Conservation (phyloP, 2,329 filamentous ascomycete genomes). For the Stemphylium lycopersici region DNA sequence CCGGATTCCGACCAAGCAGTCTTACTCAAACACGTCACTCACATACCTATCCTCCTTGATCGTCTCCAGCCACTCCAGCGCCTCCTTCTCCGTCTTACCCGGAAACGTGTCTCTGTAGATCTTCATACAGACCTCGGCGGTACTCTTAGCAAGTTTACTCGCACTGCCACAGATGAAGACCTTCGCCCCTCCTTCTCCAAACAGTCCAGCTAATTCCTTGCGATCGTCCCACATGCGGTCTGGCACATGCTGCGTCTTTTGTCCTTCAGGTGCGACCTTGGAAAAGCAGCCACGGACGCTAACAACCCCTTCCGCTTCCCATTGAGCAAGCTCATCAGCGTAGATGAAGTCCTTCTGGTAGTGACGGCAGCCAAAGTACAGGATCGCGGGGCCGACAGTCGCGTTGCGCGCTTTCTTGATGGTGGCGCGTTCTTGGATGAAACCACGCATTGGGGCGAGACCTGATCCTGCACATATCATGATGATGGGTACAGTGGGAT, state of each 20-base stretch:
- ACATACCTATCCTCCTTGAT: slow-evolving; percentile 12
- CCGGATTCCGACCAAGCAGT: neutral
- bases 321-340: slow-evolving; percentile 57
- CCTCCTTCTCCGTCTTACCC: slow-evolving; percentile 9
- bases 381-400: slow-evolving; percentile 62
- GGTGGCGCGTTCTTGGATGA: slow-evolving; percentile 40
- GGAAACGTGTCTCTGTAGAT: slow-evolving; percentile 14
- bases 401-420: slow-evolving; percentile 21
- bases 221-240: slow-evolving; percentile 56
- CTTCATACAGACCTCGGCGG: slow-evolving; percentile 37
- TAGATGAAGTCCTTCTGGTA: slow-evolving; percentile 65
- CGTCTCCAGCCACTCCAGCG: slow-evolving; percentile 2
- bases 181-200: slow-evolving; percentile 54
- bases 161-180: slow-evolving; percentile 68
- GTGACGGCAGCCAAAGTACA: slow-evolving; percentile 67
- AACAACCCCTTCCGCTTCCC: slow-evolving; percentile 12
- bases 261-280: slow-evolving; percentile 71
- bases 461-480: slow-evolving; percentile 48
- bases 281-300: slow-evolving; percentile 48
- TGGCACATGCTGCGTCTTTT: slow-evolving; percentile 55
- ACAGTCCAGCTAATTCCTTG: slow-evolving; percentile 51
- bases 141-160: slow-evolving; percentile 50
- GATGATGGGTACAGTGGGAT: slow-evolving; percentile 54
- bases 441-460: slow-evolving; percentile 41
- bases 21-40: slow-evolving; percentile 13